These are phyloP conservation scores for Malassezia restricta DNA, from an alignment of 1,284 basidiomycete species.

Conservation along the genomic window DNA sequence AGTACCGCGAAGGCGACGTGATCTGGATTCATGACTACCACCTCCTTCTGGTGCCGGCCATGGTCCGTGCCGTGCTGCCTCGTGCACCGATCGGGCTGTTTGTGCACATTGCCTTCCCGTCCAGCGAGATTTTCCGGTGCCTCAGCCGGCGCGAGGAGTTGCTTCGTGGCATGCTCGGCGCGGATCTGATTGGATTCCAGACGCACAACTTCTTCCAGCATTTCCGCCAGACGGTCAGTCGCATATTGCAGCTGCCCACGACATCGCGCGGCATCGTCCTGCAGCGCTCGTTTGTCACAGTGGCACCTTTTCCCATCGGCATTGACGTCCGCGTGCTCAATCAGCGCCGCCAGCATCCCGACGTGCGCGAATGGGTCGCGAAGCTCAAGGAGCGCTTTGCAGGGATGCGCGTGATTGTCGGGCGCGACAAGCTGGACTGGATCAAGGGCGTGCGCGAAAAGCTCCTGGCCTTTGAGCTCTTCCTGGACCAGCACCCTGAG, in stretches of 20 bases:
- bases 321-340: constrained; percentile 65
- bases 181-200: constrained; percentile 67
- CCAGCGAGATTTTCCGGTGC: constrained; percentile 75
- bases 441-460: constrained; percentile 74
- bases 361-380: constrained; percentile 68
- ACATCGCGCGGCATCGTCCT: constrained; percentile 67
- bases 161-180: constrained; percentile 62
- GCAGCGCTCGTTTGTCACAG: constrained; percentile 57
- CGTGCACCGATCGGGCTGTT: constrained; percentile 72
- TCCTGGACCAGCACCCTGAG: constrained; percentile 64
- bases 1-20: constrained; percentile 69
- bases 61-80: constrained; percentile 57
- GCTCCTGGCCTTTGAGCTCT: constrained; percentile 68
- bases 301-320: constrained; percentile 76
- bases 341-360: constrained; percentile 60
- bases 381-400: constrained; percentile 64
- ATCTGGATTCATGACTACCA: constrained; percentile 55
- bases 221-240: constrained; percentile 60
- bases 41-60: constrained; percentile 65
- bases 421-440: constrained; percentile 74
- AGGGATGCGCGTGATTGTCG: constrained; percentile 73
- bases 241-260: constrained; percentile 67
- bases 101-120: constrained; percentile 76
- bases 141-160: constrained; percentile 53
- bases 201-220: constrained; percentile 55